Base-by-base conservation (phyloP, 345 rosid species). In the Murraya koenigii region DNA sequence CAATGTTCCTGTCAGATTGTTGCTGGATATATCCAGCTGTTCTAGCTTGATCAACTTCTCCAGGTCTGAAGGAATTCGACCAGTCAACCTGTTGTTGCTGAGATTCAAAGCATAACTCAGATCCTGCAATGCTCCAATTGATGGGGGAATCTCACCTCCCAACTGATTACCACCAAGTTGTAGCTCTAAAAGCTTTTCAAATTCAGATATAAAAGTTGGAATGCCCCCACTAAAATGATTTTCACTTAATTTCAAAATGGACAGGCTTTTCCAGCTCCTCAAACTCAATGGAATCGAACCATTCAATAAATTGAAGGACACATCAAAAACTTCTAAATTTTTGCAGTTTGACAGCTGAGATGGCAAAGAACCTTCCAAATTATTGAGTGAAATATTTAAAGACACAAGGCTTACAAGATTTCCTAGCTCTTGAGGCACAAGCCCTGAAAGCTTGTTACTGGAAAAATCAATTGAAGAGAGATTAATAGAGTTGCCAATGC, bases 141-240 rank as follows among this genome's bases (percentile, higher is more conserved):
- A 88, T 5, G 88, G 64, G 23, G 97, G 95, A 77, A 94, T 90
- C 81, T 83, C 85, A 14, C 98, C 97, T 49, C 89, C 89, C 8
- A 94, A 84, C 28, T 54, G 69, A 80, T 92, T 94, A 73, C 88
- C 90, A 58, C 92, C 97, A 41, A 92, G 55, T 76, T 83, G 87
- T 19, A 92, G 86, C 82, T 82, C 87, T 26, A 85, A 60, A 17
- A 92, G 88, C 81, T 64, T 78, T 49, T 76, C 77, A 30, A 92
- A 79, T 73, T 87, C 94, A 15, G 88, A 60, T 55, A 92, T 79
- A 78, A 88, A 89, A 22, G 54, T 14, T 1, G 97, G 94, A 85
- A 92, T 86, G 36, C 90, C 93, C 33, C 91, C 96, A 2, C 85
- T 82, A 26, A 94, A 90, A 72, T 36, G 88, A 75, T 94, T 94